Base-by-base conservation (phyloP, 2,329 filamentous ascomycete species). In the Exserohilum turcica region DNA sequence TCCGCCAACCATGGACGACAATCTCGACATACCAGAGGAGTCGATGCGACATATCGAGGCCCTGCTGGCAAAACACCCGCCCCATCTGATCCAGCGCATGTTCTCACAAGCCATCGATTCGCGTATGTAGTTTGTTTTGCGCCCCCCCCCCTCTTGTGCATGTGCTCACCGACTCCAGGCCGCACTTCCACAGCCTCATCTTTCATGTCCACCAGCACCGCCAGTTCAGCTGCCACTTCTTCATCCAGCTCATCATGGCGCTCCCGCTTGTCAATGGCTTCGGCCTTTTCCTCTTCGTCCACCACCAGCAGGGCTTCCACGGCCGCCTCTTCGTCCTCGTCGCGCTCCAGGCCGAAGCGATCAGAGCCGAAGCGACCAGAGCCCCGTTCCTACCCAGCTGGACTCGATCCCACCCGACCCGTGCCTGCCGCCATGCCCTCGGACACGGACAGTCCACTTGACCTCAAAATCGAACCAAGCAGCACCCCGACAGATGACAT, bases 21-120 rank as follows among this genome's bases (percentile, higher is more conserved):
- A 61, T 33, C 47, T 71, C 39, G 68, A 74, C 16, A 71, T 73
- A 37, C 70, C 70, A 9, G 71, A 73, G 28, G 72, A 74, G 53
- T 73, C 71, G 35, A 69, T 73, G 68, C 69, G 65, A 53, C 72
- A 73, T 55, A 69, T 74, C 37, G 70, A 74, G 58, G 72, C 72
- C 16, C 51, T 74, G 56, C 54, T 74, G 52, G 64, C 63, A 42
- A 63, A 68, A 44, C 71, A 74, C 54, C 69, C 66, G 29, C 72
- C 71, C n/a, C 70, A 73, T 19, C 43, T 69, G 39, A 73, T 74
- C 18, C 69, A 72, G 48, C 54, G 69, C 18, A 74, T 74, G 72
- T 74, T 74, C 45, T 65, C 69, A 31, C 70, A 73, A 57, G 67
- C 70, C 12, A 56, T 72, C 40, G 71, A 73, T 28, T 68, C 69